Evolutionary conservation across 441 rosid genomes (phyloP), one percentile per base, ranked within the genome.

Genomic region (Erodium moschatum): DNA sequence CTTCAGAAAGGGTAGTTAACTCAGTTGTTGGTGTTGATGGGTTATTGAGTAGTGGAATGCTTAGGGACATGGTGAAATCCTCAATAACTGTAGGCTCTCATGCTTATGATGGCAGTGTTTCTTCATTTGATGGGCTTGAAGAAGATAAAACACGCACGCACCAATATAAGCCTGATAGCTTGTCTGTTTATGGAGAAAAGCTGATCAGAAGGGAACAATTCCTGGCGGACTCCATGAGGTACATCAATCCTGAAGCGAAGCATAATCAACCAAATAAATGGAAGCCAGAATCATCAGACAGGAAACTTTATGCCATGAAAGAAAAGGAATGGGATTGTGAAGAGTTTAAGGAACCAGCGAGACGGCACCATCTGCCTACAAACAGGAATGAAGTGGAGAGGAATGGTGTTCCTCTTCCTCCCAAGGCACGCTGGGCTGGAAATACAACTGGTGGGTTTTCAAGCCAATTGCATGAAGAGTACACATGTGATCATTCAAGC

Each of bases 51-150:
- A 76, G 86, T 54, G 71, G 69, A 35, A 68, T 66, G 68, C 75
- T 75, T 42, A 76, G 79, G 66, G 77, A 78, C 66, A 64, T 72
- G 70, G 71, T 79, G 1, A 81, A 80, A 69, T 80, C 88, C 19
- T 80, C 85, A 64, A 66, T 83, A 48, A 75, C 79, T 75, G 81
- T 82, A 75, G 82, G 86, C 65, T 73, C 82, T 60, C 88, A 80
- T 71, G 88, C 87, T 46, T 88, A 79, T 60, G 78, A 87, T 79
- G 95, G 82, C 44, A 83, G 85, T 60, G 69, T 85, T 76, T 89
- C 97, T 73, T 87, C 98, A 2, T 76, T 67, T 75, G 89, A 85
- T 38, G 89, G 80, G 73, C 70, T 71, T 7, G 90, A 82, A 79
- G 88, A 84, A 76, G 85, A 78, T 50, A 60, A 78, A 40, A 40